Evolutionary conservation across 495 filamentous ascomycete genomes (phyloP).

Genomic region (Penicillium cinerascens): DNA sequence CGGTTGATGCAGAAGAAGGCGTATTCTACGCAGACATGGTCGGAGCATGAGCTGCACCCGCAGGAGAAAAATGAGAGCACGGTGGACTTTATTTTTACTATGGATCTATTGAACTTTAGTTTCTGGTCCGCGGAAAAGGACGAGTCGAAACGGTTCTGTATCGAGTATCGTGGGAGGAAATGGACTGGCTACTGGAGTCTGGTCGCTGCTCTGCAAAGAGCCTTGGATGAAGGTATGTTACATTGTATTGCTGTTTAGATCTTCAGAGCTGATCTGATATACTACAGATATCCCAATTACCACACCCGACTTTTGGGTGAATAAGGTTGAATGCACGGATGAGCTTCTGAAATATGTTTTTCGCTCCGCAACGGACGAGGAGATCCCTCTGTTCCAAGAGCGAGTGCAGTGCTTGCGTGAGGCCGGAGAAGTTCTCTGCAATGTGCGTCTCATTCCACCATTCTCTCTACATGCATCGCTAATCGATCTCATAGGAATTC

Average conservation of each 20-base stretch:
- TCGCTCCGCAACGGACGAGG: slow-evolving; percentile 77
- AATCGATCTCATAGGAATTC: slow-evolving; percentile 60
- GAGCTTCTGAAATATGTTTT: slow-evolving; percentile 75
- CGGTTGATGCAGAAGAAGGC: slow-evolving; percentile 74
- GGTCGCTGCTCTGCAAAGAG: slow-evolving; percentile 80
- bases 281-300: slow-evolving; percentile 80
- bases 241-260: background rate
- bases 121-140: slow-evolving; percentile 78
- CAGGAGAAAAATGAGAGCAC: slow-evolving; percentile 70
- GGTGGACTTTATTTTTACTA: slow-evolving; percentile 89
- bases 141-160: slow-evolving; percentile 64
- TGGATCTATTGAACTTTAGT: slow-evolving; percentile 94
- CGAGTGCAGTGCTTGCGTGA: slow-evolving; percentile 77
- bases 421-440: slow-evolving; percentile 76
- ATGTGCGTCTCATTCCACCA: slow-evolving; percentile 52
- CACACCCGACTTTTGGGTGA: slow-evolving; percentile 79
- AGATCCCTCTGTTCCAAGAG: slow-evolving; percentile 80
- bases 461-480: background rate
- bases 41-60: slow-evolving; percentile 87
- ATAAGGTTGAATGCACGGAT: slow-evolving; percentile 72
- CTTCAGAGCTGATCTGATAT: background rate
- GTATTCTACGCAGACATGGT: slow-evolving; percentile 84
- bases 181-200: slow-evolving; percentile 98
- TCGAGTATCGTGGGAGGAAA: slow-evolving; percentile 72
- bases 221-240: slow-evolving; percentile 75